A percentile compares a stretch with the other conserved stretches of the same genome.
Conservation (phyloP, 768 basidiomycete genomes). For the Tremella fuciformis region DNA sequence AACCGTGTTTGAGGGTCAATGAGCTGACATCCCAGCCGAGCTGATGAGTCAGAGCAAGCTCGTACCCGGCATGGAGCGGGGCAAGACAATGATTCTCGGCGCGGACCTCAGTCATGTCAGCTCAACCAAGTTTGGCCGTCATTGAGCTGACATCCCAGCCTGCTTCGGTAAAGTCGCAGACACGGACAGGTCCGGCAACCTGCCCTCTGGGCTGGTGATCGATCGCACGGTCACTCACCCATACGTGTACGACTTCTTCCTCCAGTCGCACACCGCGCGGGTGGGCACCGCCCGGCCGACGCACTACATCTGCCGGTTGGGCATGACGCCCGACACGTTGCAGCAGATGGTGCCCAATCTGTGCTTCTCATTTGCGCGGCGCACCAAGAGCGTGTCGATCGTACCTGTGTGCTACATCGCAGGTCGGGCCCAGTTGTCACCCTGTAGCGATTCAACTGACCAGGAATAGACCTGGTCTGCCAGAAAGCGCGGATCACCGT, state of each 20-base stretch:
- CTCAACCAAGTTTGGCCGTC: background rate
- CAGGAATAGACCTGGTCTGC: conserved; percentile 42
- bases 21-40: conserved; percentile 29
- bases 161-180: conserved; percentile 36
- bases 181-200: conserved; percentile 43
- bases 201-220: conserved; percentile 44
- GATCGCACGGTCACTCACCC: conserved; percentile 46
- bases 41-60: conserved; percentile 40
- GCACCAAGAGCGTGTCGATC: conserved; percentile 46
- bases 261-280: conserved; percentile 47
- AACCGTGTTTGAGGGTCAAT: background rate
- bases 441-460: no score
- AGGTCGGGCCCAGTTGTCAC: conserved; percentile 39
- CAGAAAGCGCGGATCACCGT: conserved; percentile 47
- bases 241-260: conserved; percentile 50
- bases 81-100: conserved; percentile 50
- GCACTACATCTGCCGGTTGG: conserved; percentile 45
- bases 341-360: conserved; percentile 44
- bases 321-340: conserved; percentile 42
- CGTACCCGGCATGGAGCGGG: conserved; percentile 42
- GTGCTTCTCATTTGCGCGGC: conserved; percentile 46
- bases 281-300: conserved; percentile 50
- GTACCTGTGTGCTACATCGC: conserved; percentile 50
- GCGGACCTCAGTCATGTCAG: conserved; percentile 46
- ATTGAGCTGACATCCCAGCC: conserved; percentile 28